Base-by-base conservation (phyloP, 208 protist genomes). In the Wallacemonas sp. region DNA sequence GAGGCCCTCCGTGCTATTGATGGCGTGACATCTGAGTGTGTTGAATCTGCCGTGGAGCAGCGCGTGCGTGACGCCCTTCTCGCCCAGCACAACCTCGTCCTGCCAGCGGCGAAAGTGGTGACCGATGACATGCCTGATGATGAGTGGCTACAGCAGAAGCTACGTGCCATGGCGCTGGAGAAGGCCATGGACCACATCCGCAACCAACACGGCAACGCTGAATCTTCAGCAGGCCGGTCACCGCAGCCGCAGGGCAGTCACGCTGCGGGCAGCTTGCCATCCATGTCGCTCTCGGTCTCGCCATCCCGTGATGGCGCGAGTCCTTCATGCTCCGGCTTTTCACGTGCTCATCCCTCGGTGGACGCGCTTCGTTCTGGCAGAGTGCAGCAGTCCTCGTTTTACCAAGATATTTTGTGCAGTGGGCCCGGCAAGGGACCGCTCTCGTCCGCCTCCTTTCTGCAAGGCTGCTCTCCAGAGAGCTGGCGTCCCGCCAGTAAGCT, bases 41-140 rank as follows among this genome's bases (percentile, higher is more conserved):
- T 69, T 15, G 15, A 26, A 14, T 31, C 31, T 26, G 68, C 66
- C n/a, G 47, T 66, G 19, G 60, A 54, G 49, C 31, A 26, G 53
- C 60, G 22, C 34, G 59, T 64, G 4, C 61, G 19, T 5, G 46
- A 66, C 2, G 36, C n/a, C 15, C 60, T 62, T n/a, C 34, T 39
- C 17, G 31, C 27, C 12, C 45, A 55, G 42, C 61, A 66, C 31
- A 66, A 66, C 24, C 24, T 66, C 24, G 46, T 66, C 26, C 28
- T 66, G 34, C 61, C 61, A 15, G n/a, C 61, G 11, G 41, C 42
- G 44, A 62, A 60, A 30, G 9, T n/a, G 39, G 21, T 65, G 22
- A 56, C 51, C 17, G 33, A 56, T 4, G 46, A 71, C n/a, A 71
- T 77, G 62, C 66, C 59, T 1, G 72, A 77, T 44, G 65, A 66